Evolutionary conservation across 805 yeast species (phyloP).

Genomic region (Schwanniomyces polymorphus): DNA sequence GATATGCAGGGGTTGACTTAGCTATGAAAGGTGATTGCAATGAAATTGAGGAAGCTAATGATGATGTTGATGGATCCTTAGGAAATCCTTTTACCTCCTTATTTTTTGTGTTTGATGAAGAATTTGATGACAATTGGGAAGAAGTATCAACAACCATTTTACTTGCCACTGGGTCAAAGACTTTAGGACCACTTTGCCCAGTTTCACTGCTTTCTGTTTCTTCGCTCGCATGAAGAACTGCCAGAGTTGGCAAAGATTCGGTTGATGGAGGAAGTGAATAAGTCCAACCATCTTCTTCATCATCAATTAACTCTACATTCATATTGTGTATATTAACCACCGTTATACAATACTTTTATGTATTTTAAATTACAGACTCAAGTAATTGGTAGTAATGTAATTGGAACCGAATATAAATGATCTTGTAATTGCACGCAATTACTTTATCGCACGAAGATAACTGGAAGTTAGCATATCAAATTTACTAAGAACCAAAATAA

Average conservation of each 20-base stretch:
- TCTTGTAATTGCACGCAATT: background rate
- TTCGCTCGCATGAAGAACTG: background rate
- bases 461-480: background rate
- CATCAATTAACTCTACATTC: slow-evolving; percentile 16
- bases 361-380: no score
- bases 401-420: background rate
- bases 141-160: background rate
- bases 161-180: background rate
- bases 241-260: slow-evolving; percentile 21
- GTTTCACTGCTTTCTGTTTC: background rate
- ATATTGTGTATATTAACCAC: background rate
- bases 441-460: background rate
- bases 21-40: slow-evolving; percentile 35
- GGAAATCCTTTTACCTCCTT: background rate
- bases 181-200: background rate
- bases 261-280: slow-evolving; percentile 39
- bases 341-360: no score
- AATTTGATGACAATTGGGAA: slow-evolving; percentile 5
- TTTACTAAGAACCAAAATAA: background rate
- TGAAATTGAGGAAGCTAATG: slow-evolving; percentile 19
- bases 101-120: background rate
- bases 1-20: slow-evolving; percentile 51
- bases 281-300: slow-evolving; percentile 43
- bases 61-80: slow-evolving; percentile 3
- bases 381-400: background rate